These are phyloP conservation scores for Platanthera guangdongensis DNA, from an alignment of 106 monocot species.

Conservation along the genomic window DNA sequence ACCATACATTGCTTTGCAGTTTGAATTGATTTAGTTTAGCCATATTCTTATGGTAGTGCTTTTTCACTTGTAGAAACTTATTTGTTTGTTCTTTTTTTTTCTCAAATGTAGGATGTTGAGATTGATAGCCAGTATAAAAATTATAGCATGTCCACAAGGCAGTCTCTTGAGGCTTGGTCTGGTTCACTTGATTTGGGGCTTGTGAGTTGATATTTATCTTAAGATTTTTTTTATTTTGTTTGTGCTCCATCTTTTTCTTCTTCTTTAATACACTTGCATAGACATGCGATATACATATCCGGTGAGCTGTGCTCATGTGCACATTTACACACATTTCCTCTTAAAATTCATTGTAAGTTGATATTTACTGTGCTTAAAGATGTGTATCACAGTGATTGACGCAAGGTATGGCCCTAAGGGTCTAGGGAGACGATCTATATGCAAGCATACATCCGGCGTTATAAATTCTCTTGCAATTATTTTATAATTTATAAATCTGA, in stretches of 20 bases:
- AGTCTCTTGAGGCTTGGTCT: conserved; percentile 86
- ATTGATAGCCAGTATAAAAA: conserved; percentile 62
- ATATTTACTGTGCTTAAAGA: background rate
- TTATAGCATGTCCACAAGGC: conserved; percentile 69
- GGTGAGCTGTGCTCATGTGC: background rate
- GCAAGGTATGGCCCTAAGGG: no score
- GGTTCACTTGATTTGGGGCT: conserved; percentile 76
- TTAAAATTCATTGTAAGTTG: background rate
- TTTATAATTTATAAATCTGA: no score
- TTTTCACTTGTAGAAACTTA: background rate
- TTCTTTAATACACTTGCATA: background rate
- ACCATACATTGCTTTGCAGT: background rate
- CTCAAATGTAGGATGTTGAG: conserved; percentile 60
- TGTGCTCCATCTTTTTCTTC: background rate
- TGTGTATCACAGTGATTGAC: background rate
- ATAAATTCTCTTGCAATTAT: no score
- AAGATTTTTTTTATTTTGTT: background rate
- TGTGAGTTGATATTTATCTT: conserved; percentile 35
- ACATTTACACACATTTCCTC: background rate
- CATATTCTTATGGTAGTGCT: background rate
- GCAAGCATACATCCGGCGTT: no score
- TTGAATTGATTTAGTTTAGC: background rate
- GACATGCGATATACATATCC: background rate
- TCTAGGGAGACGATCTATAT: no score
- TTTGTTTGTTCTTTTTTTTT: conserved; percentile 5